phyloP scores from a whole-genome alignment of 1,284 basidiomycete species.

The Marasmius tenuissimus region DNA sequence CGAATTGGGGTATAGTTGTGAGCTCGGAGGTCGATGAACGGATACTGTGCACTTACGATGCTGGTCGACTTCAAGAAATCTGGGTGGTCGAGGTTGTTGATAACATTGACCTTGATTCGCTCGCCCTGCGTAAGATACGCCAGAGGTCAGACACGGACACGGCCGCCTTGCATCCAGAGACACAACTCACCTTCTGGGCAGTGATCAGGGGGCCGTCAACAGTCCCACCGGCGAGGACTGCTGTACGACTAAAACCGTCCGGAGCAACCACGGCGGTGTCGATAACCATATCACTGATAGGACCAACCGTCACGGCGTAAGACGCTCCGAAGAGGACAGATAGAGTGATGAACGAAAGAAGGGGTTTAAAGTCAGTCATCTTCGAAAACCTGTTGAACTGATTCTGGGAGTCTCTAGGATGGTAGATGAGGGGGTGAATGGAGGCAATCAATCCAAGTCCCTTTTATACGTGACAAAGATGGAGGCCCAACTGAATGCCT shows the following conservation, averaged over 20 bases:
- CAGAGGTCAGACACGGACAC: too few relatives aligned
- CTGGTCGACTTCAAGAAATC: not conserved
- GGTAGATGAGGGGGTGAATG: too few relatives aligned
- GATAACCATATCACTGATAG: conserved; percentile 18
- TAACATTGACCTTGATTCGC: conserved; percentile 15
- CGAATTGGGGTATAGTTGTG: not conserved
- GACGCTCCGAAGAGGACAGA: not conserved
- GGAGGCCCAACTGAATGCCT: too few relatives aligned
- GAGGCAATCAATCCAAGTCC: too few relatives aligned
- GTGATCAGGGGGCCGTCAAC: not conserved
- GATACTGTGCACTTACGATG: not conserved
- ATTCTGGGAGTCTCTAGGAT: not conserved
- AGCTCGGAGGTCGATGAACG: not conserved
- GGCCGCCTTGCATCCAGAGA: not conserved
- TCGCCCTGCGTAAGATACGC: conserved; percentile 2
- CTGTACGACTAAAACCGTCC: conserved; percentile 33
- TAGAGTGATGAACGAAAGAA: not conserved
- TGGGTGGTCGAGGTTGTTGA: conserved; percentile 6
- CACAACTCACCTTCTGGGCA: not conserved
- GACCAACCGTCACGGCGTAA: not conserved
- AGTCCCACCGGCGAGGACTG: conserved; percentile 15
- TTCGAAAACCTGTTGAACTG: not conserved
- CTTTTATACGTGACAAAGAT: too few relatives aligned
- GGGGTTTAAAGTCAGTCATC: not conserved
- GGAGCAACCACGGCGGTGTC: conserved; percentile 28